Conservation (phyloP, 1,284 basidiomycete species). For the Leccinum cinnamomeum region DNA sequence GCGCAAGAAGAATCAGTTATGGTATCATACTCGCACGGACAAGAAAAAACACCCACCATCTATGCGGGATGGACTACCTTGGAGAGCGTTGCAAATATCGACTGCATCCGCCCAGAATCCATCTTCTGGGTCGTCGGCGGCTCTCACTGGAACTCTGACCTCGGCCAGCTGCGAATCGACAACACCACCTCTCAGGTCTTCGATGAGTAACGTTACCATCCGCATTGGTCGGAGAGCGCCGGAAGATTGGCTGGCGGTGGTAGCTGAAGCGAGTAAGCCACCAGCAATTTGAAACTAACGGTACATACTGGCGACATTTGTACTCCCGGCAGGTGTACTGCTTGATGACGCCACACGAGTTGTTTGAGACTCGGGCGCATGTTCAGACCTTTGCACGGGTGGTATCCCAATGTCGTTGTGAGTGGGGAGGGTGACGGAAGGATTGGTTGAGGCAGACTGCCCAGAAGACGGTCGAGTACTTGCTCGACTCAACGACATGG, state of each 20-base stretch:
- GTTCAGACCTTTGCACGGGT: conserved; percentile 3
- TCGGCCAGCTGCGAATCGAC: conserved; percentile 63
- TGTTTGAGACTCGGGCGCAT: not conserved
- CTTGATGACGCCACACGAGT: conserved; percentile 1
- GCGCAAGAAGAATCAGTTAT: conserved; percentile 8
- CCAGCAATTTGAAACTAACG: not conserved
- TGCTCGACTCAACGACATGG: conserved; percentile 1
- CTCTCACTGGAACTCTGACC: conserved; percentile 55
- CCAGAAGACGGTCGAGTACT: conserved; percentile 7
- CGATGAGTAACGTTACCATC: conserved; percentile 64
- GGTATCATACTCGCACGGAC: not conserved
- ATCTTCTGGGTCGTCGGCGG: conserved; percentile 46
- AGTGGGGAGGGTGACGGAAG: conserved; percentile 10
- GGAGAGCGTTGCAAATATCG: conserved; percentile 58
- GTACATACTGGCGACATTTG: conserved; percentile 16
- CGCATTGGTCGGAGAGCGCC: conserved; percentile 26
- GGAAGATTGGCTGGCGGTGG: conserved; percentile 3
- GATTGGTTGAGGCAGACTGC: conserved; percentile 8
- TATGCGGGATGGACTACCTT: conserved; percentile 62
- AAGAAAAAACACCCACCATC: conserved; percentile 48
- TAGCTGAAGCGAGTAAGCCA: conserved; percentile 17
- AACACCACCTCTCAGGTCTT: conserved; percentile 53
- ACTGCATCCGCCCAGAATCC: conserved; percentile 70
- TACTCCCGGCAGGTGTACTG: conserved; percentile 5
- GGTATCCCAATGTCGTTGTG: conserved; percentile 31